A percentile compares a stretch with the other conserved stretches of the same genome.
Evolutionary conservation across 805 yeast species (phyloP).

Genomic region (Yarrowia sp.): DNA sequence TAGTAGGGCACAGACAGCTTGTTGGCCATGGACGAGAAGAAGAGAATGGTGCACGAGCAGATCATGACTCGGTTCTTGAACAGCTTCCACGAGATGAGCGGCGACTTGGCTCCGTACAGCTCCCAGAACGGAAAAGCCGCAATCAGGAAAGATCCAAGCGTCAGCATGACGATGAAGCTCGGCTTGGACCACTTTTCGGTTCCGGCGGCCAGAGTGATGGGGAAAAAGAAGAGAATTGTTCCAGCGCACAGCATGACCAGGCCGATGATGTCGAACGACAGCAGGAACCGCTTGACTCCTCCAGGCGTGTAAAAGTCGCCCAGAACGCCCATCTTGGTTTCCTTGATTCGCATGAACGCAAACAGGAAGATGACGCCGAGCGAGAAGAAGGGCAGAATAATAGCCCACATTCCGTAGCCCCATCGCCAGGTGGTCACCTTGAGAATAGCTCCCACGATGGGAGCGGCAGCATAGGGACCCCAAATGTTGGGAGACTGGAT

Average conservation of each 20-base stretch:
- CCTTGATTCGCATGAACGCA: neutral
- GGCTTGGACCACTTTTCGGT: slow-evolving; percentile 1
- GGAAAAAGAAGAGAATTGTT: neutral
- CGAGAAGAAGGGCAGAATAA: slow-evolving; percentile 41
- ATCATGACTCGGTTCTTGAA: slow-evolving; percentile 10
- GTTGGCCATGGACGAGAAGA: neutral
- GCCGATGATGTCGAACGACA: neutral
- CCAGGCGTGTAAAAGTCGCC: slow-evolving; percentile 1
- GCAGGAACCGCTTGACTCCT: neutral
- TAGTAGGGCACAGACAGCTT: slow-evolving; percentile 1
- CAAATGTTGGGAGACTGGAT: slow-evolving; percentile 14
- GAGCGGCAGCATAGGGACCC: slow-evolving; percentile 7
- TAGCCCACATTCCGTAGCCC: slow-evolving; percentile 51
- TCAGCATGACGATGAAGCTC: slow-evolving; percentile 1
- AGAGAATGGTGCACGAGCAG: neutral
- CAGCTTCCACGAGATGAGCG: slow-evolving; percentile 5
- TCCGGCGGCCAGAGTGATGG: slow-evolving; percentile 19
- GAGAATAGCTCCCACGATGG: slow-evolving; percentile 29
- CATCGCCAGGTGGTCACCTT: slow-evolving; percentile 50
- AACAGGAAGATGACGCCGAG: neutral
- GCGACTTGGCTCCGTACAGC: neutral
- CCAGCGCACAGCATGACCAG: neutral
- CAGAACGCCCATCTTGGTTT: neutral
- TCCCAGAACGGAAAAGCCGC: neutral
- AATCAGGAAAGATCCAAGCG: neutral